Evolutionary conservation across 495 filamentous ascomycete species (phyloP).

Genomic region (Trichoderma asperelloides): DNA sequence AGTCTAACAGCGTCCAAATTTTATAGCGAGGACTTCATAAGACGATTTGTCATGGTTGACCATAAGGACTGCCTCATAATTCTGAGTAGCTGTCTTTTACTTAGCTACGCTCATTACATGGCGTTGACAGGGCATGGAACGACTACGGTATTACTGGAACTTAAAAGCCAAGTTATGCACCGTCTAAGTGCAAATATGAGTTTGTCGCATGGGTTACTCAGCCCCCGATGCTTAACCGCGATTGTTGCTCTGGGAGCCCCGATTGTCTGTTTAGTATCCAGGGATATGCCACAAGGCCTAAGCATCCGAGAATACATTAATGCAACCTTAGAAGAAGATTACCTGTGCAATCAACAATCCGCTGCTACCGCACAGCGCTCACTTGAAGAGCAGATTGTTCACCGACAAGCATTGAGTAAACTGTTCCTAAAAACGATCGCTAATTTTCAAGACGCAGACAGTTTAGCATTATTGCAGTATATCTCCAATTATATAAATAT

Average conservation of each 20-base stretch:
- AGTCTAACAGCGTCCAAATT: neutral
- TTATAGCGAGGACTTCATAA: neutral
- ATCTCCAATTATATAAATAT: neutral
- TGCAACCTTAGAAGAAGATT: neutral
- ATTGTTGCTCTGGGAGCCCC: neutral
- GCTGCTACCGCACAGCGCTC: neutral
- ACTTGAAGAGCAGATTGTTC: neutral
- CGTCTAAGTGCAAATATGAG: neutral
- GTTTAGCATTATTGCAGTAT: neutral
- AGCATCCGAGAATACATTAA: neutral
- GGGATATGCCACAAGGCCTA: neutral
- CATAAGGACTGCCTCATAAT: neutral
- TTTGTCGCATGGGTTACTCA: neutral
- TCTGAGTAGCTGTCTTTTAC: neutral
- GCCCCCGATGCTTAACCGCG: neutral
- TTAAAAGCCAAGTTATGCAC: neutral
- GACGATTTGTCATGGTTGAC: neutral
- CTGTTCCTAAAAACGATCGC: neutral
- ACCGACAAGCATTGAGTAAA: neutral
- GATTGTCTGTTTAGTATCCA: neutral
- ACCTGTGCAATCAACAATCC: neutral
- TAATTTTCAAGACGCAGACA: neutral
- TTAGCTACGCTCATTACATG: neutral
- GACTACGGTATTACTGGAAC: neutral
- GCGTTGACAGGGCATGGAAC: neutral